Base-by-base conservation (phyloP, 2,329 filamentous ascomycete genomes). In the Sclerotinia trifoliorum region DNA sequence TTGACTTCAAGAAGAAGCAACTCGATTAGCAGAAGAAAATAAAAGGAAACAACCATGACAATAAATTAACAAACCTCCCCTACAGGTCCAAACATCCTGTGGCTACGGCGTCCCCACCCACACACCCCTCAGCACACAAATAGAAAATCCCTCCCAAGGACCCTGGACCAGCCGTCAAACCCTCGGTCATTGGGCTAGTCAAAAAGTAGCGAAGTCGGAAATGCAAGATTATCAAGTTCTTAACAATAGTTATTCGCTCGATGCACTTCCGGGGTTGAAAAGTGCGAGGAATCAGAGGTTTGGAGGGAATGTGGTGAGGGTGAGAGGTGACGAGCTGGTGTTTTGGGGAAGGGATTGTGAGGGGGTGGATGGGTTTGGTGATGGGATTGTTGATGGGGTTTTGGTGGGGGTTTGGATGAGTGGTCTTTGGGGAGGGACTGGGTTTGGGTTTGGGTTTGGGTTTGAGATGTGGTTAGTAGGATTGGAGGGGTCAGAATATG, bases 11-110 rank as follows among this genome's bases (percentile, higher is more conserved):
- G 21, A n/a, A n/a, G n/a, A n/a, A 19, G 42, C 13, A 17, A 21
- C 35, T 1, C 21, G 13, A 44, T 5, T 6, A 5, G 24, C 21
- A 13, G 21, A 15, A 3, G 5, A 61, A n/a, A 42, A 5, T 1
- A 10, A 24, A 21, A 29, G 15, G 15, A 32, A 11, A n/a, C 26
- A 15, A 39, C 5, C 13, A 19, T 65, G 17, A 4, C 39, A 42
- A 42, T 17, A 15, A 13, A 42, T 42, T 42, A 13, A 42, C 39
- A 2, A 42, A 35, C 8, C 13, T 17, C 42, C 57, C n/a, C 11
- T 8, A n/a, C 42, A 90, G 79, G 82, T 87, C 4, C 87, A 90
- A 81, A 90, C 86, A 13, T 86, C 84, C 63, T 91, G 88, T 74
- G 88, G 89, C 8, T 91, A 83, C 72, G 86, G 84, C 32, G 87